Base-by-base conservation (phyloP, 441 rosid species). In the Metrosideros polymorpha region DNA sequence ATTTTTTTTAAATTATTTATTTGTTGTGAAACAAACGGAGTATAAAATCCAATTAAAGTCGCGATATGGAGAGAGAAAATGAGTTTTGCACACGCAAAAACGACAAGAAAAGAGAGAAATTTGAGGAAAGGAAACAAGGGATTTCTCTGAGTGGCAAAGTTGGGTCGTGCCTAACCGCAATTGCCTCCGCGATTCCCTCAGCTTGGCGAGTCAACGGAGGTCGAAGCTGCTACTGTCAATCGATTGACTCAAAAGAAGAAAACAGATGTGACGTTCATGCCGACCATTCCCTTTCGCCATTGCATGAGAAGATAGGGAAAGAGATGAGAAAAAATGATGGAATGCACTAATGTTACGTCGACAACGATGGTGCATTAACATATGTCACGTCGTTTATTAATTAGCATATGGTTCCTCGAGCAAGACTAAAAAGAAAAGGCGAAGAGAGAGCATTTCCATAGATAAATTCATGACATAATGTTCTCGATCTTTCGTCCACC, bases 111-210 rank as follows among this genome's bases (percentile, higher is more conserved):
- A 39, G 79, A 71, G n/a, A 54, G 27, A 71, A 4, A 5, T 18
- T 52, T 52, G 39, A 9, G 39, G 13, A 35, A 71, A 12, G 25
- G 19, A 35, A 71, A 39, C 47, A 1, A 13, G 47, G 15, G 8
- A 22, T 22, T 22, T 22, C 49, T 71, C 47, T 22, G 49, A 71
- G 79, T 71, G 79, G 79, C 49, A 47, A 71, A 71, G 79, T 71
- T 71, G 47, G 49, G 79, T 22, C n/a, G 79, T 42, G 79, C 79
- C 79, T 39, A 71, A 71, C 79, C 79, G n/a, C 79, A 71, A 71
- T 71, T 43, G 27, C 79, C 79, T 12, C 79, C 79, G 79, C 49
- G 9, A 71, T 71, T 71, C 47, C 1, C 79, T 71, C 79, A 13
- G 45, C 17, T 43, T 9, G 49, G 49, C 25, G 12, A 39, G 79